Evolutionary conservation across 2,329 filamentous ascomycete genomes (phyloP).

Genomic region (Colletotrichum lindemuthianum): DNA sequence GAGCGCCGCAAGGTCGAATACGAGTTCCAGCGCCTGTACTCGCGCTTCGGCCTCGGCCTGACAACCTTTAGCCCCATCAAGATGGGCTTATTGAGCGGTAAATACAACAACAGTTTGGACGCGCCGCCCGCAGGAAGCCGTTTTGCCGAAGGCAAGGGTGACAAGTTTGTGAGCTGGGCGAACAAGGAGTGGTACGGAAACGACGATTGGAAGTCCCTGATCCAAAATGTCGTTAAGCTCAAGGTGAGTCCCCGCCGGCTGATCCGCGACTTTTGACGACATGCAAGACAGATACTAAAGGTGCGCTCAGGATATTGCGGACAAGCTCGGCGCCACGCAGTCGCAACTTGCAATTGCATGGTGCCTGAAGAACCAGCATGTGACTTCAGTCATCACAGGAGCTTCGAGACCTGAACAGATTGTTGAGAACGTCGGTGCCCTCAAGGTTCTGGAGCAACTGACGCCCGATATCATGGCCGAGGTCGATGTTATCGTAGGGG

Average conservation of each 20-base stretch:
- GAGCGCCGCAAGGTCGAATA: slow-evolving; percentile 69
- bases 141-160: slow-evolving; percentile 63
- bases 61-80: slow-evolving; percentile 71
- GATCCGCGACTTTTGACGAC: slow-evolving; percentile 4
- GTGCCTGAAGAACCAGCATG: slow-evolving; percentile 64
- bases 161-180: slow-evolving; percentile 63
- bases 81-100: slow-evolving; percentile 69
- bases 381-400: slow-evolving; percentile 63
- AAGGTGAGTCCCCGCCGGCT: slow-evolving; percentile 40
- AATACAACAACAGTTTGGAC: slow-evolving; percentile 68
- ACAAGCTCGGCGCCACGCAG: slow-evolving; percentile 65
- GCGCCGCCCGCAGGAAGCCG: slow-evolving; percentile 66
- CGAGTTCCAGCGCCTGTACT: slow-evolving; percentile 70
- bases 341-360: slow-evolving; percentile 63
- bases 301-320: slow-evolving; percentile 58
- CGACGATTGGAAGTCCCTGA: slow-evolving; percentile 63
- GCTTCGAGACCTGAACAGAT: slow-evolving; percentile 63
- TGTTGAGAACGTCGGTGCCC: slow-evolving; percentile 58
- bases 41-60: slow-evolving; percentile 66
- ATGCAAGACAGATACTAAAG: slow-evolving; percentile 1
- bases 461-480: slow-evolving; percentile 61
- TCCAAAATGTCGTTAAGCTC: slow-evolving; percentile 56
- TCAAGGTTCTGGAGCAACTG: slow-evolving; percentile 58
- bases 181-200: slow-evolving; percentile 63
- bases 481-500: slow-evolving; percentile 55